phyloP scores from a whole-genome alignment of 169 alveolate species.

The Cryptosporidium andersoni region DNA sequence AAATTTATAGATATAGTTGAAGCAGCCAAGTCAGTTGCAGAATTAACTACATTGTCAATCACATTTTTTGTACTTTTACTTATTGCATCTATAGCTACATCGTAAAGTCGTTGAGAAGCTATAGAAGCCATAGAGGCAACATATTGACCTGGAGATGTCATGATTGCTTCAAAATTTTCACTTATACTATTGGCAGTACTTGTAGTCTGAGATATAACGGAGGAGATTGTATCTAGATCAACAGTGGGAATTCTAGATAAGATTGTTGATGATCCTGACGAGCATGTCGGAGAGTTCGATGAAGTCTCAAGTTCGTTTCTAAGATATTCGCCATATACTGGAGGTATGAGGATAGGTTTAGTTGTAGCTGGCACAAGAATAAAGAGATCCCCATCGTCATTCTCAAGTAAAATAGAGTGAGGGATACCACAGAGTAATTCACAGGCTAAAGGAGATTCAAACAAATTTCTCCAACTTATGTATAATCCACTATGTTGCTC shows the following conservation, averaged over 20 bases:
- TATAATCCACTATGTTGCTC: conserved; percentile 76
- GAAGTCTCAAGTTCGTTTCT: background rate
- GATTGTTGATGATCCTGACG: background rate
- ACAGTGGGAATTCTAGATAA: conserved; percentile 2
- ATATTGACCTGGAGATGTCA: conserved; percentile 59
- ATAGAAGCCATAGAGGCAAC: conserved; percentile 36
- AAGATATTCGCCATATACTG: background rate
- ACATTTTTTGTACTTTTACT: conserved; percentile 6
- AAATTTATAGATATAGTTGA: conserved; percentile 1
- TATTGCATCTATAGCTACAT: conserved; percentile 13
- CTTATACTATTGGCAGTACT: background rate
- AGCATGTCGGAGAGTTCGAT: background rate
- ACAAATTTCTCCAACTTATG: conserved; percentile 69
- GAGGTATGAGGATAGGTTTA: conserved; percentile 70
- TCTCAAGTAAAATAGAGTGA: conserved; percentile 72
- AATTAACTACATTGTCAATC: conserved; percentile 6
- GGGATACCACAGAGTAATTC: conserved; percentile 73
- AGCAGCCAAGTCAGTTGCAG: conserved; percentile 2
- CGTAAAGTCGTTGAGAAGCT: conserved; percentile 10
- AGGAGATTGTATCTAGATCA: background rate
- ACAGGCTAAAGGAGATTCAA: conserved; percentile 69
- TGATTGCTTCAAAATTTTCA: conserved; percentile 22
- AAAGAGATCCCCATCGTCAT: conserved; percentile 76
- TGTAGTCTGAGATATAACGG: background rate
- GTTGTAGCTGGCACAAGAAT: conserved; percentile 71